Evolutionary conservation across 2,329 filamentous ascomycete species (phyloP).

Genomic region (Trichoderma harzianum): DNA sequence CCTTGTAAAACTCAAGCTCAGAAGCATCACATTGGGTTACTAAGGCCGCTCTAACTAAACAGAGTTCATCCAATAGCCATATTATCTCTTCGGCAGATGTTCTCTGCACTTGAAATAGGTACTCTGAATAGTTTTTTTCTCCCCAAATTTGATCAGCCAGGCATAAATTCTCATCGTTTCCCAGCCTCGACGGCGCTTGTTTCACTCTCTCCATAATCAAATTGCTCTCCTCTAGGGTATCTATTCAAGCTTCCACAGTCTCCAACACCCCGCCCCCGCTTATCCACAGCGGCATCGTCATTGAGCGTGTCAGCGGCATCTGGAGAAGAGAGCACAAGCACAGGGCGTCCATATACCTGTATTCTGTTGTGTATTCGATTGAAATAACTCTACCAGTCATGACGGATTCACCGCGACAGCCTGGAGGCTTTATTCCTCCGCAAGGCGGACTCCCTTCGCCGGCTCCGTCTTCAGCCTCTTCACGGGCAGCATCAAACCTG

Average conservation of each 20-base stretch:
- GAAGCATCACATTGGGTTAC: not conserved
- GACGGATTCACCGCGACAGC: slow-evolving; percentile 21
- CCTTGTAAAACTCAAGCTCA: not conserved
- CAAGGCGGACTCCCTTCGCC: slow-evolving; percentile 49
- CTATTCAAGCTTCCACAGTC: not conserved
- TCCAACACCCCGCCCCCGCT: slow-evolving; percentile 1
- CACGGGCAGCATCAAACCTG: slow-evolving; percentile 38
- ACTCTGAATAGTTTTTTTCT: not conserved
- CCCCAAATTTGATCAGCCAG: not conserved
- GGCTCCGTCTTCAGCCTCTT: slow-evolving; percentile 49
- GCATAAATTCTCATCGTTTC: not conserved
- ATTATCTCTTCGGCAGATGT: not conserved
- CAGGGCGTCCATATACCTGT: not conserved
- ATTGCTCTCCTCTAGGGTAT: not conserved
- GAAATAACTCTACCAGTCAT: not conserved
- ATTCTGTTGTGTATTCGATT: not conserved
- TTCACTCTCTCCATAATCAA: not conserved
- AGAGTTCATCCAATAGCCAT: not conserved
- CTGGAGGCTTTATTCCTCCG: slow-evolving; percentile 52
- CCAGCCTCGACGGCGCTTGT: not conserved
- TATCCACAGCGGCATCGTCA: not conserved
- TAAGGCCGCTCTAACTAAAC: not conserved
- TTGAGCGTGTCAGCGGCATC: not conserved
- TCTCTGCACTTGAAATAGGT: not conserved
- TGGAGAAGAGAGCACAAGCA: not conserved